A percentile compares a stretch with the other conserved stretches of the same genome.
phyloP scores from a whole-genome alignment of 176 grass and related monocot species.

The Coix lacrymajobi region DNA sequence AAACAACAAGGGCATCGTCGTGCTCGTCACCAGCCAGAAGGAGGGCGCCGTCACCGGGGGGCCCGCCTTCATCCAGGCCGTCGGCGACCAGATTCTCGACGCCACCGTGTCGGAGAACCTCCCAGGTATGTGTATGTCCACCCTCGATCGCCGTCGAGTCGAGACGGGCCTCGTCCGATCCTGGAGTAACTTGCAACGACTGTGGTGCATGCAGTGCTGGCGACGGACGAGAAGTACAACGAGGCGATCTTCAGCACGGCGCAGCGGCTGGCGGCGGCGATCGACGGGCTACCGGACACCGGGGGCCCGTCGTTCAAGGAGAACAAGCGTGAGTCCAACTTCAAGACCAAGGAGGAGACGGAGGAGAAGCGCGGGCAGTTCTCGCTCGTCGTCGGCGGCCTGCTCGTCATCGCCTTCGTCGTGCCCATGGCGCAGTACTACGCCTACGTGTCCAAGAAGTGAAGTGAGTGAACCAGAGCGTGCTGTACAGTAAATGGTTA shows the following conservation, averaged over 20 bases:
- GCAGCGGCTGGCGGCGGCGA: slow-evolving; percentile 65
- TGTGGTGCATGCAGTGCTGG: slow-evolving; percentile 56
- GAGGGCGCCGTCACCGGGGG: slow-evolving; percentile 96
- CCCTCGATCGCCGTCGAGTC: not conserved
- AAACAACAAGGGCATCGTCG: slow-evolving; percentile 90
- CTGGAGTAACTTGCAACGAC: not conserved
- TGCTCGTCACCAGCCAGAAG: slow-evolving; percentile 97
- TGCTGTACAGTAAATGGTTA: slow-evolving; percentile 35
- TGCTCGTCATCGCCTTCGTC: slow-evolving; percentile 93
- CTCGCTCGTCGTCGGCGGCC: slow-evolving; percentile 86
- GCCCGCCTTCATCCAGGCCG: slow-evolving; percentile 72
- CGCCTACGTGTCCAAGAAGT: slow-evolving; percentile 94
- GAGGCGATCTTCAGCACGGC: slow-evolving; percentile 72
- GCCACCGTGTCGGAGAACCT: slow-evolving; percentile 92
- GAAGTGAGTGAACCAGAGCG: slow-evolving; percentile 4
- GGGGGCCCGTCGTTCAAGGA: slow-evolving; percentile 92
- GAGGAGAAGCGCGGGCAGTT: slow-evolving; percentile 98
- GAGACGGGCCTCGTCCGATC: not conserved
- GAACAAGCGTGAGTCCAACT: slow-evolving; percentile 93
- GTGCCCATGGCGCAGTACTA: slow-evolving; percentile 99
- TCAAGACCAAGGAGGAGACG: slow-evolving; percentile 82
- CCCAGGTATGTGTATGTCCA: slow-evolving; percentile 41
- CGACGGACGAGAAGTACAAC: slow-evolving; percentile 97
- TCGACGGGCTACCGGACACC: slow-evolving; percentile 79
- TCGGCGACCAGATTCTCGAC: slow-evolving; percentile 75